Conservation (phyloP, 2,329 filamentous ascomycete genomes). For the Diaporthe sp. region DNA sequence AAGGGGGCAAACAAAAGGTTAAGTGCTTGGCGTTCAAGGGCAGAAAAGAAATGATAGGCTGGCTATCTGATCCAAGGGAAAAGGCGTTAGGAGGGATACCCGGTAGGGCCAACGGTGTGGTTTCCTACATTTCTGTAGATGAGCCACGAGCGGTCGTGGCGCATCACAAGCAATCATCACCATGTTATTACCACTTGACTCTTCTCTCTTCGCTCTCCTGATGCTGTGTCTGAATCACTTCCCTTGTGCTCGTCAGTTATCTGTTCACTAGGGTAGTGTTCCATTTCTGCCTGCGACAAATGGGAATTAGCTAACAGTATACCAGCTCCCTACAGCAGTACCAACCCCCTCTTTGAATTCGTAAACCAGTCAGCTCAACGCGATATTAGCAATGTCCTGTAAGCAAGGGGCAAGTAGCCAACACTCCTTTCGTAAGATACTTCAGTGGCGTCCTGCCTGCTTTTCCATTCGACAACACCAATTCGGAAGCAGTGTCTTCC, state of each 20-base stretch:
- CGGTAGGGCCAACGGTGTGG: neutral
- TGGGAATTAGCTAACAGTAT: neutral
- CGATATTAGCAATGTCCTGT: neutral
- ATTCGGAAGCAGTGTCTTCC: neutral
- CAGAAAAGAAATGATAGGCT: neutral
- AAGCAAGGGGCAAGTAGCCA: neutral
- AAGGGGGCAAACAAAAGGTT: neutral
- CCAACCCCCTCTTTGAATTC: neutral
- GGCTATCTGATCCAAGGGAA: neutral
- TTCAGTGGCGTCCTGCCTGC: neutral
- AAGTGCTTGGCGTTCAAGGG: neutral
- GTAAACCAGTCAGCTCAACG: neutral
- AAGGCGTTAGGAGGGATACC: constrained; percentile 22
- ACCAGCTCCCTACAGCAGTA: neutral
- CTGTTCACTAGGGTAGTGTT: neutral
- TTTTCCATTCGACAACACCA: neutral
- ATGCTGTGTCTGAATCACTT: too few species aligned
- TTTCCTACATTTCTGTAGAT: constrained; percentile 6
- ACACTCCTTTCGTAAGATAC: neutral
- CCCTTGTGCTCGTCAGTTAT: neutral
- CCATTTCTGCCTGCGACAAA: neutral
- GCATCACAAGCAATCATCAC: neutral
- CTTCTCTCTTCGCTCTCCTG: neutral
- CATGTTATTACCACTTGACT: neutral
- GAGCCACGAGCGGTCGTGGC: neutral